Evolutionary conservation across 2,329 filamentous ascomycete species (phyloP), one percentile per base, ranked within the genome.

Genomic region (Endothia cerciana): DNA sequence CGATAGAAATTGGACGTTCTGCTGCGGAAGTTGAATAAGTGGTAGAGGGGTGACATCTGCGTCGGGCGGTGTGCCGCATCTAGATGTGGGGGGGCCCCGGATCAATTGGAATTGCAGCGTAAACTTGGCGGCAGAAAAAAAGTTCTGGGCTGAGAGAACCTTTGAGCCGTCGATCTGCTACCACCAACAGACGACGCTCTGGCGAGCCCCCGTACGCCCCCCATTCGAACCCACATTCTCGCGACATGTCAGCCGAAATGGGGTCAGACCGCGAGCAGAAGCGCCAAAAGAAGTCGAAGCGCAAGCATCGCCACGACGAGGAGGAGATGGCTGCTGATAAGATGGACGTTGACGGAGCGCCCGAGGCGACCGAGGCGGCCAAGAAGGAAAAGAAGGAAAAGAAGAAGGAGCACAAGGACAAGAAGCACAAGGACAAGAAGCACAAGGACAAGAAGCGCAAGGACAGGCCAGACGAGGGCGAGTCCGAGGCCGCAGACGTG

Each of bases 371-470:
- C 28, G 57, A 58, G 43, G 53, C 60, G 10, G 33, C 57, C 22
- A 66, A 66, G 56, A 71, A 74, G 58, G 72, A 49, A 22, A 49
- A 49, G n/a, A 49, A 49, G 45, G 45, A 49, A 25, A 49, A 49
- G 45, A n/a, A n/a, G n/a, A 49, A 49, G n/a, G 25, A 49, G 45
- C n/a, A 49, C 11, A 49, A 49, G 45, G n/a, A n/a, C n/a, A 68
- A 68, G 57, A 71, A 74, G 58, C 72, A 73, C 53, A 74, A 69
- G 51, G 68, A 68, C 30, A 68, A 68, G 57, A 71, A 74, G 58
- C 72, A 73, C 53, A 74, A 69, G 51, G 68, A 68, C 30, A 70
- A 57, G 65, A 62, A 65, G n/a, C 63, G 82, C 76, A 76, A 76
- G 65, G 72, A 70, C 47, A 62, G 66, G 69, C 25, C 71, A 73